phyloP scores from a whole-genome alignment of 2,329 filamentous ascomycete genomes.

The Lecanosticta acicola region DNA sequence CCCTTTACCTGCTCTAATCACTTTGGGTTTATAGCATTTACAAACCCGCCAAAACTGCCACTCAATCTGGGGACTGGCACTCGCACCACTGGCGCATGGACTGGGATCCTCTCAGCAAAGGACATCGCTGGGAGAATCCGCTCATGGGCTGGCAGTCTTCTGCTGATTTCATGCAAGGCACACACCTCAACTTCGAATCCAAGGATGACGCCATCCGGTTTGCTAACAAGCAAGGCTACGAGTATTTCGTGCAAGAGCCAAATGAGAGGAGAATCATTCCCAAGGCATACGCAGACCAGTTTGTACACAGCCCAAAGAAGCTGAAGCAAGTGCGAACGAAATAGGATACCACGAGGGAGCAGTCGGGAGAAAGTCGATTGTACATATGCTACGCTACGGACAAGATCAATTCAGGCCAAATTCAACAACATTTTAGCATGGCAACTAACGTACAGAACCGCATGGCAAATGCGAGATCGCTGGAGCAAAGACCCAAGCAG shows the following conservation, averaged over 20 bases:
- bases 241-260: conserved; percentile 97
- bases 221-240: conserved; percentile 97
- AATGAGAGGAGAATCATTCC: conserved; percentile 78
- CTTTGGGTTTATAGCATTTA: conserved; percentile 63
- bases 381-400: neutral
- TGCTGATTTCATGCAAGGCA: conserved; percentile 90
- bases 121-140: conserved; percentile 96
- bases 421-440: neutral
- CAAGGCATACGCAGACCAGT: conserved; percentile 97
- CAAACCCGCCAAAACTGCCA: conserved; percentile 85
- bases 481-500: no score
- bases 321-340: conserved; percentile 77
- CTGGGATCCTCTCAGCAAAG: conserved; percentile 89
- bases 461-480: no score
- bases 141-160: conserved; percentile 99
- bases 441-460: no score
- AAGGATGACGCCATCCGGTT: conserved; percentile 95
- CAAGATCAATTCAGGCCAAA: neutral
- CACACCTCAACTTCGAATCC: conserved; percentile 78
- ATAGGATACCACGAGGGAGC: conserved; percentile 40
- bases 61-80: conserved; percentile 87
- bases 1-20: conserved; percentile 1
- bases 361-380: neutral
- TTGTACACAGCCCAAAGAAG: conserved; percentile 76
- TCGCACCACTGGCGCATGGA: conserved; percentile 91